Base-by-base conservation (phyloP, 805 yeast genomes). In the Naumovozyma baii region DNA sequence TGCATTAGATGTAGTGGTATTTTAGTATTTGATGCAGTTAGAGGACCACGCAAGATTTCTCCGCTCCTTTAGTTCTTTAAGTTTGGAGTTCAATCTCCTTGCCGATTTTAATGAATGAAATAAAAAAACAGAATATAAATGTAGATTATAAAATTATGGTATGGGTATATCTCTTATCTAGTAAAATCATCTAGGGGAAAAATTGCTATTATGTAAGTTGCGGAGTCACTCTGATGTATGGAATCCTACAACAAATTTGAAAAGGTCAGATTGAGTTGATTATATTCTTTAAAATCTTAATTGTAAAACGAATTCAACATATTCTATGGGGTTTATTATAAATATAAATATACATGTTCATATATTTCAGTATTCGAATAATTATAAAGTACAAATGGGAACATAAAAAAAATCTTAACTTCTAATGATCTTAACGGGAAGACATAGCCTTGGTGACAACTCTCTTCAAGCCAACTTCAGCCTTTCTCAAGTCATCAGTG, bases 401-500 rank as follows among this genome's bases (percentile, higher is more conserved):
- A 22, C 26, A 22, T 22, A 7, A 22, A 22, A 7, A 10, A 10
- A 22, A 7, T 10, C 10, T 7, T 7, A 10, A 22, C 7, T 22
- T 22, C 10, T 18, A 15, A 34, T 38, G 41, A 39, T 45, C 72
- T 80, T 82, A 83, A 79, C 96, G 96, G 70, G 96, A 78, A 61
- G 96, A 83, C 87, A 88, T 84, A 70, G 96, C 96, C 79, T 87
- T 90, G 78, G 96, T 90, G 70, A 90, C 96, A 66, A 90, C 96
- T 74, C 98, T 85, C 87, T 92, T 92, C 70, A 92, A 84, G 70
- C 87, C 81, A 69, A 92, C 86, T 80, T 92, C 97, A 66, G 98
- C 97, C 83, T 86, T 92, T 83, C 97, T 85, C 77, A 74, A 80
- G 72, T 88, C 96, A 66, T 92, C 98, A 68, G 96, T 90, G 61